Percentiles rank a stretch among this genome's conserved stretches.
Evolutionary conservation across 2,329 filamentous ascomycete species (phyloP).

Genomic region (Fusarium acutatum): DNA sequence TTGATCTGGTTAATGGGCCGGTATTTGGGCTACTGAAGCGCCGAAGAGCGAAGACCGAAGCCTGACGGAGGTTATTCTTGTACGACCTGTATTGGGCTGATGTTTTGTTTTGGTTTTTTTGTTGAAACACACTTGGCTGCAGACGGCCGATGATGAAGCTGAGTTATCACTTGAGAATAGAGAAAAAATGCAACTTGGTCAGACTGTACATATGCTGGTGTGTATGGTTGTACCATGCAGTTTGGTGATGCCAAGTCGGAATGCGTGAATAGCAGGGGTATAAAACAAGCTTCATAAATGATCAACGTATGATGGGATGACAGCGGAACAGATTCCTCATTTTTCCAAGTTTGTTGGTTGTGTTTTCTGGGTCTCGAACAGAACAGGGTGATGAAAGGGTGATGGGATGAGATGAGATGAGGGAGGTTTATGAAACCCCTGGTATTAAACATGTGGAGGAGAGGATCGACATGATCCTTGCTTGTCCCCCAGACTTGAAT

Average conservation of each 20-base stretch:
- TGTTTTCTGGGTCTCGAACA: neutral
- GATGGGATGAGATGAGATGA: neutral
- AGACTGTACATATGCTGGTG: too few species aligned
- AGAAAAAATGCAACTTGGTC: neutral
- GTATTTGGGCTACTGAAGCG: conserved; percentile 8
- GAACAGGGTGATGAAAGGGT: neutral
- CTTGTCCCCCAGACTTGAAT: conserved; percentile 12
- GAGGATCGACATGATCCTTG: conserved; percentile 34
- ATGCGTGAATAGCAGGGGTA: neutral
- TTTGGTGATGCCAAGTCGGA: neutral
- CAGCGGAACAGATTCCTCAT: conserved; percentile 27
- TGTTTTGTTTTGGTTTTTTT: neutral
- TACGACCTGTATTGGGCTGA: neutral
- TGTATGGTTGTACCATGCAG: too few species aligned
- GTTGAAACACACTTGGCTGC: neutral
- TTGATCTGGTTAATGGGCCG: neutral
- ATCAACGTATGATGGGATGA: conserved; percentile 26
- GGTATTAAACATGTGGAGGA: conserved; percentile 18
- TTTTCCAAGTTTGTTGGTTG: neutral
- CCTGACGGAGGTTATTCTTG: neutral
- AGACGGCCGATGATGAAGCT: neutral
- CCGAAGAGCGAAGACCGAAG: neutral
- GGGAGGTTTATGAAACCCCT: conserved; percentile 14
- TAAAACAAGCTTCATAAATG: neutral
- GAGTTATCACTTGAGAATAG: neutral